Base-by-base conservation (phyloP, 352 stramenopile species). In the Pythium aquatile region DNA sequence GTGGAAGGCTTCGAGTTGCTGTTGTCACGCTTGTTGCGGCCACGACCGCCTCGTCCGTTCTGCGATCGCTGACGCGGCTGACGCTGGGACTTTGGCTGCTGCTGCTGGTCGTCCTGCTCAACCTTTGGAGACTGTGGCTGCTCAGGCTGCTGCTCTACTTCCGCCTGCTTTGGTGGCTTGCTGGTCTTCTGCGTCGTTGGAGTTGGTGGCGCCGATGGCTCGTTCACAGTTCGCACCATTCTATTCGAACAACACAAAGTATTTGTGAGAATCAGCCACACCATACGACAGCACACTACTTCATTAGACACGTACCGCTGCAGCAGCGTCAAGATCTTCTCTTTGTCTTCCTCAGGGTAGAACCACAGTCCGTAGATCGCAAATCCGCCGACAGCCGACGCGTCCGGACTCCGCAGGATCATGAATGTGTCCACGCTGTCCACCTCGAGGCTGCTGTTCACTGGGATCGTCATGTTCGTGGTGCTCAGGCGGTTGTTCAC, bases 401-500 rank as follows among this genome's bases (percentile, higher is more conserved):
- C 57, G 24, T 73, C 81, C 17, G 81, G 83, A 54, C 81, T 85
- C 44, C 87, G 87, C 42, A 95, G 61, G 65, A 95, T 95, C 54
- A 95, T 68, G 57, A 95, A 95, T 49, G 79, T 90, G 58, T 95
- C 87, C 13, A 95, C 75, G 49, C 83, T 92, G 74, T 93, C 85
- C 48, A 95, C 81, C 56, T 92, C 75, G 5, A 95, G 77, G 61
- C 74, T 70, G 30, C 78, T 83, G 59, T 91, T 78, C 48, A 95
- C 67, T 10, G 79, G 61, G 60, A 95, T 79, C 69, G 79, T 84
- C 79, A 95, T 88, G 65, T 95, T 95, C 51, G 82, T 92, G 55
- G 87, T 95, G 66, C 82, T 95, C 64, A 95, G 59, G n/a, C 87
- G 87, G 67, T 95, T 95, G 69, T 91, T 95, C n/a, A 95, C 83